Conservation (phyloP, 768 basidiomycete species). For the Podaxis mareebaensis region DNA sequence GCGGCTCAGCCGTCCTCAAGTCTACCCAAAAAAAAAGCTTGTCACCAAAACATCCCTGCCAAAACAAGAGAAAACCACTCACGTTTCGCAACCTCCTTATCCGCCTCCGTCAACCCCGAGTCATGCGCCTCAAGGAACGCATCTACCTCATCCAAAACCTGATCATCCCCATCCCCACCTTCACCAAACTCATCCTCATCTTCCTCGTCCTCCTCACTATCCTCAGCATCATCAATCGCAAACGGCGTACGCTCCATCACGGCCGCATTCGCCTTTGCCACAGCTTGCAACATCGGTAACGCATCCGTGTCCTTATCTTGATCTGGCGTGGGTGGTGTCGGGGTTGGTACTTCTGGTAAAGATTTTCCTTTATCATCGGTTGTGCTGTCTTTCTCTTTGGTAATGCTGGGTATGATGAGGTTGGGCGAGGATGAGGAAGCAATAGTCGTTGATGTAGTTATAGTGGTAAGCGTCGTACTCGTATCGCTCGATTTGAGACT, state of each 20-base stretch:
- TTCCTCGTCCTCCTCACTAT: slow-evolving; percentile 46
- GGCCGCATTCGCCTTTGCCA: slow-evolving; percentile 78
- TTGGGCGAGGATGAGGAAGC: slow-evolving; percentile 27
- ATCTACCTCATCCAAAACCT: slow-evolving; percentile 86
- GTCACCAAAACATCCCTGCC: neutral
- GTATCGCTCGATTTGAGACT: slow-evolving; percentile 34
- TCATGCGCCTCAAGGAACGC: slow-evolving; percentile 78
- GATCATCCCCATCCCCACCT: slow-evolving; percentile 57
- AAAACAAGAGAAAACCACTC: slow-evolving; percentile 21
- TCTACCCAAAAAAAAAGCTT: slow-evolving; percentile 19
- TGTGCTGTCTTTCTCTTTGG: slow-evolving; percentile 32
- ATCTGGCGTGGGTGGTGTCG: neutral
- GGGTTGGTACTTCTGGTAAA: slow-evolving; percentile 28
- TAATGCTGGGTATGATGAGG: slow-evolving; percentile 22
- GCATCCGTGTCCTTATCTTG: slow-evolving; percentile 32
- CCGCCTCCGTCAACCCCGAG: slow-evolving; percentile 77
- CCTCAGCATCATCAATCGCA: slow-evolving; percentile 93
- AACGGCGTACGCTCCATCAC: slow-evolving; percentile 93
- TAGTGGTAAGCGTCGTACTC: neutral
- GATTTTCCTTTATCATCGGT: slow-evolving; percentile 35
- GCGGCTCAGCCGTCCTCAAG: slow-evolving; percentile 29
- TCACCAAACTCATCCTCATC: slow-evolving; percentile 89
- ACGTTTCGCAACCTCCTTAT: slow-evolving; percentile 80
- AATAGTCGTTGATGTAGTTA: neutral
- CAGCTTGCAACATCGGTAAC: slow-evolving; percentile 63